Conservation (phyloP, 2,329 filamentous ascomycete genomes). For the Talaromyces piceae region DNA sequence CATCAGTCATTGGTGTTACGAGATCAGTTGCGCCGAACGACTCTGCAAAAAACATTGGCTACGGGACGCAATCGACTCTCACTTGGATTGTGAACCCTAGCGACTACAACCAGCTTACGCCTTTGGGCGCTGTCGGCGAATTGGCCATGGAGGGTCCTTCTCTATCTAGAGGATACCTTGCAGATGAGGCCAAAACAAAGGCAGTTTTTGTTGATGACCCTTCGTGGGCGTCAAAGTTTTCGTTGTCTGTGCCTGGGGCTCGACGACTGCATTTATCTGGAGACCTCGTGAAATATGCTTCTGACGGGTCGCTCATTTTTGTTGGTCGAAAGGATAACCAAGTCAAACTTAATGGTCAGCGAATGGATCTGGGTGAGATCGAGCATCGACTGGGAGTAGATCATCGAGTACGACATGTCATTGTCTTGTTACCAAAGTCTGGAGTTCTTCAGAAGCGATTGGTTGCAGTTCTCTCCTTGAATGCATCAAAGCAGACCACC, state of each 20-base stretch:
- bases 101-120: slow-evolving; percentile 36
- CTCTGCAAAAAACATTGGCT: slow-evolving; percentile 30
- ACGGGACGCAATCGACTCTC: slow-evolving; percentile 30
- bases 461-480: slow-evolving; percentile 7
- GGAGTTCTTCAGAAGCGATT: slow-evolving; percentile 7
- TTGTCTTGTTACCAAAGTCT: slow-evolving; percentile 8
- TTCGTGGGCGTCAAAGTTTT: slow-evolving; percentile 32
- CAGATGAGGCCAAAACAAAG: slow-evolving; percentile 30
- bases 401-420: slow-evolving; percentile 32
- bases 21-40: slow-evolving; percentile 14
- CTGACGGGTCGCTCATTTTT: slow-evolving; percentile 26
- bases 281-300: slow-evolving; percentile 27
- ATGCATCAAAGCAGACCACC: background rate
- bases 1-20: slow-evolving; percentile 7
- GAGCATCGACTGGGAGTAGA: slow-evolving; percentile 28
- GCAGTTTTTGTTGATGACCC: slow-evolving; percentile 32
- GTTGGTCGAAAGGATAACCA: slow-evolving; percentile 32
- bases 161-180: slow-evolving; percentile 39
- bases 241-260: slow-evolving; percentile 26
- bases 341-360: slow-evolving; percentile 37
- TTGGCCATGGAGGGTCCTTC: slow-evolving; percentile 36
- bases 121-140: slow-evolving; percentile 34
- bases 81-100: slow-evolving; percentile 40
- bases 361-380: slow-evolving; percentile 37
- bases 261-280: slow-evolving; percentile 34